These are phyloP conservation scores for Aureobasidium sp. DNA, from an alignment of 2,329 filamentous ascomycete genomes.

Conservation along the genomic window DNA sequence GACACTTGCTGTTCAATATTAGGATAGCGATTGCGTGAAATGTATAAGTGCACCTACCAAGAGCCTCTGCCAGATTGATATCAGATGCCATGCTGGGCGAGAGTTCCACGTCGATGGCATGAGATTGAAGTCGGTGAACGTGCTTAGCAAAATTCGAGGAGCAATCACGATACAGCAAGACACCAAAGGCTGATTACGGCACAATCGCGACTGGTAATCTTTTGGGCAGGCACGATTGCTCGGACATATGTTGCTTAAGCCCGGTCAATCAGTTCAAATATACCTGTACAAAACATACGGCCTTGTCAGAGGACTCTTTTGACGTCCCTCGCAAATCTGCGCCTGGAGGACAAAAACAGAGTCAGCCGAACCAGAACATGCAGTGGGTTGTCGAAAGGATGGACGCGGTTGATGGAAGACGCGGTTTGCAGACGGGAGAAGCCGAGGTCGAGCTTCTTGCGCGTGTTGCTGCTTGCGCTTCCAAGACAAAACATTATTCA, in stretches of 20 bases:
- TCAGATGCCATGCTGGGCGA: constrained; percentile 9
- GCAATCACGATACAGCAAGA: not conserved
- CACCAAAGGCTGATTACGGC: not conserved
- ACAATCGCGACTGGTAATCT: not conserved
- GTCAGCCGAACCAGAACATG: not conserved
- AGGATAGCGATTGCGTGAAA: not conserved
- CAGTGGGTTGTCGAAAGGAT: not conserved
- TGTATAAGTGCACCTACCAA: not conserved
- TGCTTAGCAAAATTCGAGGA: not conserved
- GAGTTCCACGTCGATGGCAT: not conserved
- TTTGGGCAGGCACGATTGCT: not conserved
- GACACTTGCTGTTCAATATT: constrained; percentile 29
- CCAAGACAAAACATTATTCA: constrained; percentile 1
- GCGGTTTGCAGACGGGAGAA: constrained; percentile 6
- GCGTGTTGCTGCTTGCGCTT: constrained; percentile 13
- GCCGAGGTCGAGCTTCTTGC: constrained; percentile 11
- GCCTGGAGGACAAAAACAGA: not conserved
- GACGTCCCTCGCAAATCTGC: not conserved
- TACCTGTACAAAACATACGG: not conserved
- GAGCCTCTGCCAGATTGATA: constrained; percentile 12
- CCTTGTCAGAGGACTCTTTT: not conserved
- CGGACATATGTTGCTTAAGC: constrained; percentile 9
- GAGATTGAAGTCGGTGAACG: not conserved
- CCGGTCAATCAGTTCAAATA: not conserved
- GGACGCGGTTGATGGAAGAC: not conserved